Percentiles rank a stretch among this genome's conserved stretches.
These are phyloP conservation scores for Kwoniella shivajii DNA, from an alignment of 1,284 basidiomycete species.

Conservation along the genomic window DNA sequence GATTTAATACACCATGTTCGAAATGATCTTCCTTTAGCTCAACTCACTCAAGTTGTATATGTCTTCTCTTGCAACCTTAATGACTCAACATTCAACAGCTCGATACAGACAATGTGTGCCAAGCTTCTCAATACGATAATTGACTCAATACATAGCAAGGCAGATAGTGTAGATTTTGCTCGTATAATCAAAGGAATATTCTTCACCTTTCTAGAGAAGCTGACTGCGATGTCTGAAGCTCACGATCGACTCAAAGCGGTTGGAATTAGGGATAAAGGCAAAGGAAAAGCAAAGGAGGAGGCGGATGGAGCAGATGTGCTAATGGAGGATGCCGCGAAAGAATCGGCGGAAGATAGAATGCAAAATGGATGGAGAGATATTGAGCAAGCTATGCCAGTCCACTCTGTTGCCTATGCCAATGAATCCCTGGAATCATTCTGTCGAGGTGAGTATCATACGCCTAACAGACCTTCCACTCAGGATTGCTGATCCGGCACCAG, in stretches of 20 bases:
- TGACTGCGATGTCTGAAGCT: slow-evolving; percentile 75
- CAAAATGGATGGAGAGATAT: slow-evolving; percentile 60
- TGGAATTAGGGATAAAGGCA: slow-evolving; percentile 44
- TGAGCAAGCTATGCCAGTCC: slow-evolving; percentile 77
- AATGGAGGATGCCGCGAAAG: slow-evolving; percentile 25
- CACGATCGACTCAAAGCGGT: slow-evolving; percentile 56
- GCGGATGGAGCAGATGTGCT: slow-evolving; percentile 31
- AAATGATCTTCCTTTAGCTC: slow-evolving; percentile 74
- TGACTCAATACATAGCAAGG: slow-evolving; percentile 78
- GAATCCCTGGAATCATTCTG: slow-evolving; percentile 74
- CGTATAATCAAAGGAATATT: slow-evolving; percentile 74
- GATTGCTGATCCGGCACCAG: slow-evolving; percentile 54
- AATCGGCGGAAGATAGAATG: slow-evolving; percentile 26
- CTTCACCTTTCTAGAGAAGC: slow-evolving; percentile 81
- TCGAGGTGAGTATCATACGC: slow-evolving; percentile 60
- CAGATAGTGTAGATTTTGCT: slow-evolving; percentile 67
- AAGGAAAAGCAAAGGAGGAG: slow-evolving; percentile 48
- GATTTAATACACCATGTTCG: slow-evolving; percentile 93
- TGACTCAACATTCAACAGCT: slow-evolving; percentile 78
- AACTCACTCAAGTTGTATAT: slow-evolving; percentile 78
- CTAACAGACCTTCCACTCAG: not conserved
- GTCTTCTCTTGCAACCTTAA: slow-evolving; percentile 88
- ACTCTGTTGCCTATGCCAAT: slow-evolving; percentile 69
- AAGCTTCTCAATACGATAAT: slow-evolving; percentile 91
- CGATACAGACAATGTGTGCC: slow-evolving; percentile 86